These are phyloP conservation scores for Pulveroboletus sp. DNA, from an alignment of 768 basidiomycete genomes.

Conservation along the genomic window DNA sequence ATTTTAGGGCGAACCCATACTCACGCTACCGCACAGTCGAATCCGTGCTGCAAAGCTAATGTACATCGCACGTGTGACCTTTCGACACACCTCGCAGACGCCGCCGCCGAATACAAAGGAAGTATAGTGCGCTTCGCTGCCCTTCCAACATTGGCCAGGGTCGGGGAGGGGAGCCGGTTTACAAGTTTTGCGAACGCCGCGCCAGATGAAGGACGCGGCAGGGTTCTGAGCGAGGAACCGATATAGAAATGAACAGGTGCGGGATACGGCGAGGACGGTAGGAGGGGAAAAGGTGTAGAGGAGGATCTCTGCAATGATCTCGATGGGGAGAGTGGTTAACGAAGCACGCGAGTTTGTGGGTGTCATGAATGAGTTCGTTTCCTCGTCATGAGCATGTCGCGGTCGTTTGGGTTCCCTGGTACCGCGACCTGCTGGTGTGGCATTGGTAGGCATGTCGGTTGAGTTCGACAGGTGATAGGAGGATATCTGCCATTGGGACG, in stretches of 20 bases:
- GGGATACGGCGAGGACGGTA: slow-evolving; percentile 55
- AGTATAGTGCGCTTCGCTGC: slow-evolving; percentile 55
- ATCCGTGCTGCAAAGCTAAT: slow-evolving; percentile 45
- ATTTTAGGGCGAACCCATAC: slow-evolving; percentile 4
- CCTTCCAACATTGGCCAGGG: slow-evolving; percentile 35
- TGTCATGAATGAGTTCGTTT: background rate
- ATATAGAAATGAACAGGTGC: slow-evolving; percentile 53
- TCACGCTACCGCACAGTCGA: slow-evolving; percentile 41
- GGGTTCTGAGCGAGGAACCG: slow-evolving; percentile 41
- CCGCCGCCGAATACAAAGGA: slow-evolving; percentile 60
- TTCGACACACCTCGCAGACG: slow-evolving; percentile 51
- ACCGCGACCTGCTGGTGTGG: background rate
- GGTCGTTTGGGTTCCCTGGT: slow-evolving; percentile 11
- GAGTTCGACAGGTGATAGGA: no score
- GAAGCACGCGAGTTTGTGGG: background rate
- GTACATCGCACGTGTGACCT: slow-evolving; percentile 35
- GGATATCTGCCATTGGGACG: no score
- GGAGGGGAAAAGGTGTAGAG: slow-evolving; percentile 46
- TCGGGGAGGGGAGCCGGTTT: slow-evolving; percentile 37
- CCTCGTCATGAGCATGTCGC: background rate
- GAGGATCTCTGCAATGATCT: slow-evolving; percentile 62
- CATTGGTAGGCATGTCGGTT: background rate
- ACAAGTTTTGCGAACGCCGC: slow-evolving; percentile 39
- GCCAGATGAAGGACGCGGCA: slow-evolving; percentile 55
- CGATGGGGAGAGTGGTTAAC: slow-evolving; percentile 45